Evolutionary conservation across 2,329 filamentous ascomycete species (phyloP).

Genomic region (Aureobasidium mangrovei): DNA sequence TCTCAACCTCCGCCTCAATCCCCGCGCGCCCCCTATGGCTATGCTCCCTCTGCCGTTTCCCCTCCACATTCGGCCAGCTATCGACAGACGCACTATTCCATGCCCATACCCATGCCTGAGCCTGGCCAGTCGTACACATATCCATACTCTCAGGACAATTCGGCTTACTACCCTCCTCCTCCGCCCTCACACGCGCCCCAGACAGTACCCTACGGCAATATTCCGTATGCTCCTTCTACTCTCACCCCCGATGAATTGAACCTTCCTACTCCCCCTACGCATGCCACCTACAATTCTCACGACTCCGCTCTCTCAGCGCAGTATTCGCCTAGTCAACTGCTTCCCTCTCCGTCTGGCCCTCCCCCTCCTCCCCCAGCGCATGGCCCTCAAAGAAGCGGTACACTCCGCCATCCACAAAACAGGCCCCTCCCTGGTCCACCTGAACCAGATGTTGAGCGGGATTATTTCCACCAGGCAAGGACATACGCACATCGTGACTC

Average conservation of each 20-base stretch:
- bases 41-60: background rate
- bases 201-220: background rate
- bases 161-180: background rate
- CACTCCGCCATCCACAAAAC: slow-evolving; percentile 44
- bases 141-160: background rate
- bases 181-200: background rate
- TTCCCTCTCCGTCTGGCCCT: slow-evolving; percentile 31
- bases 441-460: slow-evolving; percentile 29
- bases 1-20: slow-evolving; percentile 7
- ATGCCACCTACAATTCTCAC: background rate
- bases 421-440: slow-evolving; percentile 53
- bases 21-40: slow-evolving; percentile 2
- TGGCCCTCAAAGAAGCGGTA: slow-evolving; percentile 37
- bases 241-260: slow-evolving; percentile 4
- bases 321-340: slow-evolving; percentile 21
- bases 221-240: background rate
- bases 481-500: slow-evolving; percentile 12
- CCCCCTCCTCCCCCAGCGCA: slow-evolving; percentile 41
- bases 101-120: slow-evolving; percentile 11
- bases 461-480: slow-evolving; percentile 27
- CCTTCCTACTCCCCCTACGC: slow-evolving; percentile 6
- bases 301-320: slow-evolving; percentile 21
- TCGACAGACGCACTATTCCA: background rate
- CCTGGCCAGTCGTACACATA: slow-evolving; percentile 8
- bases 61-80: slow-evolving; percentile 8